Evolutionary conservation across 768 basidiomycete species (phyloP), one percentile per base, ranked within the genome.

Genomic region (Rhodocollybia butyracea): DNA sequence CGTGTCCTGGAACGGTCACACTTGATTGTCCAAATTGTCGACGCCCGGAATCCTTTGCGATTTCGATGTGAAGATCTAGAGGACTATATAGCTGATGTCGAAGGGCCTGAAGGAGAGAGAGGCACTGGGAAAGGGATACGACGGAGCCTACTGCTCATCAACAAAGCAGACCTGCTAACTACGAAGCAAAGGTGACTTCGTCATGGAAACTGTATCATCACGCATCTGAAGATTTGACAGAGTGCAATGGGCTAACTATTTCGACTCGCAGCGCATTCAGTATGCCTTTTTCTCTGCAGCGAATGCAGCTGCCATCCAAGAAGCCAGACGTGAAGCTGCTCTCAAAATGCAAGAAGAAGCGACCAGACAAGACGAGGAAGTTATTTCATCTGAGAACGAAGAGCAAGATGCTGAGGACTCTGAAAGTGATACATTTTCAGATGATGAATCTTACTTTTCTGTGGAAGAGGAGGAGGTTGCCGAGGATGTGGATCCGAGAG

Each of bases 241-340:
- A 60, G 76, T 76, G 39, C 73, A 78, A 59, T 99, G 97, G 97
- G 96, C 95, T 24, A 89, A 94, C 65, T 89, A 93, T 64, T 94
- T 96, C 61, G 92, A 95, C 55, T 62, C 74, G 11, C 78, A 89
- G 62, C 79, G 80, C 7, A 75, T 95, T 40, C 79, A 76, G 56
- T 97, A 91, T 63, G 94, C 91, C 0, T 96, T 99, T 67, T 96
- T 95, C 73, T 94, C 97, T 6, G 94, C 97, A 6, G 81, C 90
- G 11, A 89, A 91, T 71, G 93, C 92, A 26, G 76, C 84, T 3
- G 93, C 92, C 22, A 63, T 94, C 34, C 96, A 98, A 57, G 82
- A 91, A 67, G 85, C 83, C 53, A 76, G 86, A 45, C 69, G 81
- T 62, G 82, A 85, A 46, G 76, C 77, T 2, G 56, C 63, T 11